Conservation (phyloP, 352 stramenopile species). For the Pythium phragmiticola region DNA sequence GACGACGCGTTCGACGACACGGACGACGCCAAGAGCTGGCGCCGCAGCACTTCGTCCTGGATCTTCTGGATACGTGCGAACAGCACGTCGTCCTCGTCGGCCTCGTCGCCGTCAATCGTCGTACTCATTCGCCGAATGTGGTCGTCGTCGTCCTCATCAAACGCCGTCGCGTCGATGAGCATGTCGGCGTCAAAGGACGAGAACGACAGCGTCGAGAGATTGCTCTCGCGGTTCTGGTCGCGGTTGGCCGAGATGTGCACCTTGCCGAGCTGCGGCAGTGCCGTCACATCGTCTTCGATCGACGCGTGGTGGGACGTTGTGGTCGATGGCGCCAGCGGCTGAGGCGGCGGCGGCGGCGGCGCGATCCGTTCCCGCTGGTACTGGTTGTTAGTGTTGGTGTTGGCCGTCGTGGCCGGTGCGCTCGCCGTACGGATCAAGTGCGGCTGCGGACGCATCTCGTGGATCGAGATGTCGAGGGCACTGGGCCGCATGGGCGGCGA, state of each 20-base stretch:
- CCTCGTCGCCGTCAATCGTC: slow-evolving; percentile 8
- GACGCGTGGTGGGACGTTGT: slow-evolving; percentile 1
- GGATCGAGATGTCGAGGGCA: slow-evolving; percentile 18
- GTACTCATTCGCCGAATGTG: slow-evolving; percentile 8
- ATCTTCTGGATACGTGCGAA: slow-evolving; percentile 26
- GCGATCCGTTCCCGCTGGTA: too few species aligned
- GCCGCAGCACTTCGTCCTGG: slow-evolving; percentile 23
- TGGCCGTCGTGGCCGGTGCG: slow-evolving; percentile 7
- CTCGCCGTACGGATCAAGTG: slow-evolving; percentile 18
- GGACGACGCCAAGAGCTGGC: slow-evolving; percentile 18
- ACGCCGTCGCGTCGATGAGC: slow-evolving; percentile 19
- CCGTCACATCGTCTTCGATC: neutral
- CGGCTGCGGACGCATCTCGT: slow-evolving; percentile 12
- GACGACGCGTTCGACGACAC: slow-evolving; percentile 18
- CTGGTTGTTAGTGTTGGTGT: too few species aligned
- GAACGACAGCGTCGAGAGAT: slow-evolving; percentile 23
- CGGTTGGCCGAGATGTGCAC: slow-evolving; percentile 4
- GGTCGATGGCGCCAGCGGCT: slow-evolving; percentile 3
- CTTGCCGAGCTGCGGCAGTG: neutral
- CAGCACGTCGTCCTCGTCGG: slow-evolving; percentile 20
- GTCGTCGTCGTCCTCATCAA: slow-evolving; percentile 12
- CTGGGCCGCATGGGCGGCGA: slow-evolving; percentile 19
- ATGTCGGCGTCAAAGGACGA: slow-evolving; percentile 26
- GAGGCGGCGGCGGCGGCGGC: neutral
- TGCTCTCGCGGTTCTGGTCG: slow-evolving; percentile 17